These are phyloP conservation scores for Ammopiptanthus mongolicus DNA, from an alignment of 306 rosid genomes.

Conservation along the genomic window DNA sequence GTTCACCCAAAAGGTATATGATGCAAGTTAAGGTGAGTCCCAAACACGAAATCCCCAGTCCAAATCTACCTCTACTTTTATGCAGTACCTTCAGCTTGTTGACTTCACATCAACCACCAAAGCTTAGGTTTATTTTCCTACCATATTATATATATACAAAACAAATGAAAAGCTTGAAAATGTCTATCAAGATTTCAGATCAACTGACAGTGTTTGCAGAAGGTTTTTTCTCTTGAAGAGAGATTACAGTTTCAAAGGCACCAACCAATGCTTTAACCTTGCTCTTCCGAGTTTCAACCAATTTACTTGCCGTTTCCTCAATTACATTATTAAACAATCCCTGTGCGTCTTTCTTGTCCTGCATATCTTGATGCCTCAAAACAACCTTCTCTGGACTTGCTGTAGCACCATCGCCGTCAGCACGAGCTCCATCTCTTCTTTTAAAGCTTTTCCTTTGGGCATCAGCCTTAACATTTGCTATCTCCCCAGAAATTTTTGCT, in stretches of 20 bases:
- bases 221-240: slow-evolving; percentile 79
- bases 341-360: slow-evolving; percentile 64
- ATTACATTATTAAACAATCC: slow-evolving; percentile 80
- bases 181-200: slow-evolving; percentile 15
- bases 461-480: slow-evolving; percentile 17
- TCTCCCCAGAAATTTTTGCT: slow-evolving; percentile 42
- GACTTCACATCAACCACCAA: slow-evolving; percentile 22
- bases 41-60: slow-evolving; percentile 24
- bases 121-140: slow-evolving; percentile 41
- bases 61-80: slow-evolving; percentile 25
- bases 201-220: slow-evolving; percentile 38
- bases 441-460: slow-evolving; percentile 43
- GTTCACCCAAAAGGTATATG: slow-evolving; percentile 4
- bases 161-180: background rate
- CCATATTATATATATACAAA: slow-evolving; percentile 24
- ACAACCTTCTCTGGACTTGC: slow-evolving; percentile 48
- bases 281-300: slow-evolving; percentile 73
- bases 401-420: background rate
- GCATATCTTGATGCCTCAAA: slow-evolving; percentile 70
- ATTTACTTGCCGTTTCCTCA: slow-evolving; percentile 89
- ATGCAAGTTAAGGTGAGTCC: slow-evolving; percentile 25
- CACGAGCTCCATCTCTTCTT: slow-evolving; percentile 35
- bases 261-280: slow-evolving; percentile 98
- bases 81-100: slow-evolving; percentile 31
- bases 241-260: slow-evolving; percentile 95